phyloP scores from a whole-genome alignment of 148 eudicot species.

The Hydrangea macrophylla region DNA sequence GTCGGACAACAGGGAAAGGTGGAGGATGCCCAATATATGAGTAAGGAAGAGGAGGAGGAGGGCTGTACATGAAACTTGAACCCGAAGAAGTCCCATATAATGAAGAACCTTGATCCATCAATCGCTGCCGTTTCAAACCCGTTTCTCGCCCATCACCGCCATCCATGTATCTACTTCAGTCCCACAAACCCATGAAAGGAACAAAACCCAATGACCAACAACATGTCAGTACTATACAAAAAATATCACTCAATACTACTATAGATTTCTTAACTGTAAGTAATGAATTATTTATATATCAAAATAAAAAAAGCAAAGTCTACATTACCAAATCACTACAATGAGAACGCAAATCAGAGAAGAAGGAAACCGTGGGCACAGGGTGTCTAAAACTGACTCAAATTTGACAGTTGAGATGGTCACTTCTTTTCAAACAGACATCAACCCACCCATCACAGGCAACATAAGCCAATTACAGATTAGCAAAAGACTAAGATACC shows the following conservation, averaged over 20 bases:
- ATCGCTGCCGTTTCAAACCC: conserved; percentile 72
- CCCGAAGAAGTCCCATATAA: conserved; percentile 63
- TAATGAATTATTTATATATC: not conserved
- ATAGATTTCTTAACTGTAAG: not conserved
- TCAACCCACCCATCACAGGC: not conserved
- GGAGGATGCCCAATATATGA: conserved; percentile 57
- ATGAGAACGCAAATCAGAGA: not conserved
- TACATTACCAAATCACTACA: conserved; percentile 1
- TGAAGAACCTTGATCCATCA: conserved; percentile 73
- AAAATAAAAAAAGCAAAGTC: not conserved
- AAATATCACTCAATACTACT: not conserved
- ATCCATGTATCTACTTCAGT: conserved; percentile 50
- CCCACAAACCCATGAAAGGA: conserved; percentile 15
- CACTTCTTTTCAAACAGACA: not conserved
- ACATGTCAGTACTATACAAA: conserved; percentile 9
- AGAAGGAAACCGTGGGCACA: not conserved
- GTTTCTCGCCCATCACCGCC: conserved; percentile 74
- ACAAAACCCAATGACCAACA: conserved; percentile 7
- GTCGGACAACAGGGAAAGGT: conserved; percentile 84
- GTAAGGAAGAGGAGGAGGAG: conserved; percentile 47
- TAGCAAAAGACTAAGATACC: not conserved
- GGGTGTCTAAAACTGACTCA: not conserved
- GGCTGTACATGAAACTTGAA: conserved; percentile 64
- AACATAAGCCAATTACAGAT: not conserved
- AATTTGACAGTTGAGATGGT: not conserved